These are phyloP conservation scores for Teunomyces tritomae DNA, from an alignment of 805 yeast genomes.

Conservation along the genomic window DNA sequence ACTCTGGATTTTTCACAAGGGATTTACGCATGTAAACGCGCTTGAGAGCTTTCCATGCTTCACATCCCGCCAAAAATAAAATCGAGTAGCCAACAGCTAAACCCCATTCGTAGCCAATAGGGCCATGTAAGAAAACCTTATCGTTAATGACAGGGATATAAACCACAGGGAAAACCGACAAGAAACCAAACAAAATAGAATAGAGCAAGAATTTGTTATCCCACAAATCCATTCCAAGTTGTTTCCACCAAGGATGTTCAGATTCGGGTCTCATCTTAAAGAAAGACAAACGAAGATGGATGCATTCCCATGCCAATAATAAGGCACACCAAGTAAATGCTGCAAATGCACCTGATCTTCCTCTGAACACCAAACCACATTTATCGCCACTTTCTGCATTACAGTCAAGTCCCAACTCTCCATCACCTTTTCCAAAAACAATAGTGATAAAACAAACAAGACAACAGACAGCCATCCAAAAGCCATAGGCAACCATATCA, in stretches of 20 bases:
- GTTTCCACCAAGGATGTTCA: constrained; percentile 36
- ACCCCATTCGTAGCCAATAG: constrained; percentile 41
- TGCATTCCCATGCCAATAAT: constrained; percentile 40
- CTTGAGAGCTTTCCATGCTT: constrained; percentile 40
- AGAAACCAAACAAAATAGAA: constrained; percentile 35
- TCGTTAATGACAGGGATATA: constrained; percentile 41
- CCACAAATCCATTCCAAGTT: constrained; percentile 34
- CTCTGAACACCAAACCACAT: constrained; percentile 35
- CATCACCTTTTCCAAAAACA: constrained; percentile 39
- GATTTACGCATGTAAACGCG: constrained; percentile 27
- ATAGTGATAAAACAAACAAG: constrained; percentile 35
- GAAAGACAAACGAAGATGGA: constrained; percentile 34
- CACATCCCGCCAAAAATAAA: constrained; percentile 32
- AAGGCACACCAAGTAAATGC: constrained; percentile 43
- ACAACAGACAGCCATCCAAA: constrained; percentile 43
- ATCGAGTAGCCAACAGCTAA: constrained; percentile 31
- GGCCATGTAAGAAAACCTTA: constrained; percentile 38
- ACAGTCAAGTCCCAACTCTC: constrained; percentile 37
- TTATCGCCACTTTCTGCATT: constrained; percentile 22
- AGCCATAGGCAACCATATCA: constrained; percentile 41
- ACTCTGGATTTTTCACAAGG: constrained; percentile 27
- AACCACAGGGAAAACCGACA: constrained; percentile 39
- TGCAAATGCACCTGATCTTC: constrained; percentile 38
- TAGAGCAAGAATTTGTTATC: constrained; percentile 36
- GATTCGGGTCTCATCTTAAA: constrained; percentile 37